Evolutionary conservation across 805 yeast species (phyloP), one percentile per base, ranked within the genome.

Genomic region (Suhomyces canberraensis): DNA sequence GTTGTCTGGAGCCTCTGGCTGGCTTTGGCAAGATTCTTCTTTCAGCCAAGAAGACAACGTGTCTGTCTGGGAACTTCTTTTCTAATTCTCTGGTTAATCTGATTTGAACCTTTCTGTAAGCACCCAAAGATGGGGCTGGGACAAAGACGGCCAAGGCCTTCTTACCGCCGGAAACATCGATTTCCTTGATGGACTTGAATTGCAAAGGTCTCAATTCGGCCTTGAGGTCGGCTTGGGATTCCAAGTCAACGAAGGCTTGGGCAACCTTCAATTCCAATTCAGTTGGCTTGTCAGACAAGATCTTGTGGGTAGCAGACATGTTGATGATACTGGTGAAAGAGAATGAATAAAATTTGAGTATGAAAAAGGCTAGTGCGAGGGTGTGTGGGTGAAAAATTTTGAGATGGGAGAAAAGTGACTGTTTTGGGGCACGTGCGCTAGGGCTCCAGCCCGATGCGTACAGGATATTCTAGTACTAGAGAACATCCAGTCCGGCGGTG

Each of bases 61-160:
- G 97, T 74, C 95, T 87, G 82, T 91, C 98, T 71, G 97, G 95
- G 90, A 91, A 93, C 80, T 93, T 91, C 95, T 91, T 91, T 80
- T 91, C 98, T 72, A 91, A 85, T 81, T 91, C 98, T 78, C 98
- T 91, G 78, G 96, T 88, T 71, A 91, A 84, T 77, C 90, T 85
- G 49, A 79, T 79, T 81, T 91, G 98, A 65, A 91, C 95, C 78
- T 84, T 88, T 87, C 90, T 96, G 91, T 88, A 88, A 57, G 84
- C 82, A 56, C 79, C 62, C 69, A 89, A 81, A 62, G 87, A 78
- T 75, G 98, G 97, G 59, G 85, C 95, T 72, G 98, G 98, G 61
- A 91, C 97, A 67, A 93, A 91, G 76, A 93, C 76, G 71, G 90
- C 96, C 70, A 93, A 82, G 61, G 97, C 98, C 79, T 88, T 88